Evolutionary conservation across 2,329 filamentous ascomycete species (phyloP).

Genomic region (Trichoderma simmonsii): DNA sequence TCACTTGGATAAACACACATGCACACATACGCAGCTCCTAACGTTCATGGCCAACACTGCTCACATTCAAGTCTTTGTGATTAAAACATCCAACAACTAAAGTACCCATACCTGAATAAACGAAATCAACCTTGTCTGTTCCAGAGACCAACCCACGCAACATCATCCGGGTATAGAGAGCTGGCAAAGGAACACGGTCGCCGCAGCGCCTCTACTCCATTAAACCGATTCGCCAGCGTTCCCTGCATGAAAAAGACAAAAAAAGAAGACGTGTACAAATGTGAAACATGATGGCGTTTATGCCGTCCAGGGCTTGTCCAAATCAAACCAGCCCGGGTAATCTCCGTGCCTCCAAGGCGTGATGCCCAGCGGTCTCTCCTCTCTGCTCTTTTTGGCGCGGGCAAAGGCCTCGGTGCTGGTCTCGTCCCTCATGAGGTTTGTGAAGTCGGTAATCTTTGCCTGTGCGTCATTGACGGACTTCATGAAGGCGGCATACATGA

Average conservation of each 20-base stretch:
- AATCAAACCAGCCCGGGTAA: conserved; percentile 55
- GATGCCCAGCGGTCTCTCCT: conserved; percentile 54
- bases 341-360: conserved; percentile 58
- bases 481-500: conserved; percentile 40
- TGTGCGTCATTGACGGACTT: conserved; percentile 47
- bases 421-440: conserved; percentile 44
- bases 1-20: background rate
- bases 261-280: background rate
- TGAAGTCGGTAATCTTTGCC: conserved; percentile 51
- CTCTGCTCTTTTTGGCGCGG: conserved; percentile 51
- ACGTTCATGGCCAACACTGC: background rate
- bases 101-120: background rate
- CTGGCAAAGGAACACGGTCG: background rate
- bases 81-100: background rate
- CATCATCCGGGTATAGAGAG: background rate
- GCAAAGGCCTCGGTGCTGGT: conserved; percentile 49
- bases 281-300: background rate
- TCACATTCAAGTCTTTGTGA: background rate
- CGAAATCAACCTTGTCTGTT: background rate
- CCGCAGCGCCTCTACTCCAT: conserved; percentile 6
- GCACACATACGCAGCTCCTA: background rate
- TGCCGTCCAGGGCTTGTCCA: conserved; percentile 28
- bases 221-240: background rate
- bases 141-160: background rate
- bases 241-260: background rate